Conservation (phyloP, 225 moss, liverwort and hornwort genomes). For the Antitrichia curtipendula region DNA sequence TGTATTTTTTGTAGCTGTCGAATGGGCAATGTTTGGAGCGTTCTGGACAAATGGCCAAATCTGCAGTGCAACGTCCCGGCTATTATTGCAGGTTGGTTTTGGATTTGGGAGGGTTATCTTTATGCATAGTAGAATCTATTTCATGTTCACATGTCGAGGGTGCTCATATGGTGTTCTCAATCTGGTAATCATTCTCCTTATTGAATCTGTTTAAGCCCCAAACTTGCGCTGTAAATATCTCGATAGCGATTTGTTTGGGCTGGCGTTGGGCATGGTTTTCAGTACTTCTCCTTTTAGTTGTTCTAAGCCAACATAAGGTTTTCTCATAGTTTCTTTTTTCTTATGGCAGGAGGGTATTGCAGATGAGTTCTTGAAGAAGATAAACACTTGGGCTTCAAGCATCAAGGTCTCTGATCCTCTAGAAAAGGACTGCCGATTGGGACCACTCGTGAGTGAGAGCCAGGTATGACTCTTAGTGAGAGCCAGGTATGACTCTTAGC, state of each 20-base stretch:
- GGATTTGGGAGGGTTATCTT: not conserved
- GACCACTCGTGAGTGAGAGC: conserved; percentile 72
- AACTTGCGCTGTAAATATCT: not conserved
- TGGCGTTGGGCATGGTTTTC: not conserved
- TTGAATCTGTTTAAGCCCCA: not conserved
- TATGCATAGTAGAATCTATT: not conserved
- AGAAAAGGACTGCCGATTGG: conserved; percentile 78
- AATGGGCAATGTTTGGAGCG: conserved; percentile 99
- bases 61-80: conserved; percentile 93
- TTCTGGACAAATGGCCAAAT: conserved; percentile 99
- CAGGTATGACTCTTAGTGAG: conserved; percentile 49
- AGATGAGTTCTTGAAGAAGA: conserved; percentile 64
- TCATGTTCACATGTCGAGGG: not conserved
- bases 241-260: not conserved
- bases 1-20: conserved; percentile 58
- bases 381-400: conserved; percentile 65
- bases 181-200: not conserved
- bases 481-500: conserved; percentile 42
- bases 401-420: conserved; percentile 85
- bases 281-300: not conserved
- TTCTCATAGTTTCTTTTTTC: not conserved
- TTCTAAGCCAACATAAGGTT: not conserved
- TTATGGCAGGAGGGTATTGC: conserved; percentile 71
- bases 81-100: conserved; percentile 67
- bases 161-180: not conserved